Evolutionary conservation across 2,329 filamentous ascomycete genomes (phyloP).

Genomic region (Epichloe typhina): DNA sequence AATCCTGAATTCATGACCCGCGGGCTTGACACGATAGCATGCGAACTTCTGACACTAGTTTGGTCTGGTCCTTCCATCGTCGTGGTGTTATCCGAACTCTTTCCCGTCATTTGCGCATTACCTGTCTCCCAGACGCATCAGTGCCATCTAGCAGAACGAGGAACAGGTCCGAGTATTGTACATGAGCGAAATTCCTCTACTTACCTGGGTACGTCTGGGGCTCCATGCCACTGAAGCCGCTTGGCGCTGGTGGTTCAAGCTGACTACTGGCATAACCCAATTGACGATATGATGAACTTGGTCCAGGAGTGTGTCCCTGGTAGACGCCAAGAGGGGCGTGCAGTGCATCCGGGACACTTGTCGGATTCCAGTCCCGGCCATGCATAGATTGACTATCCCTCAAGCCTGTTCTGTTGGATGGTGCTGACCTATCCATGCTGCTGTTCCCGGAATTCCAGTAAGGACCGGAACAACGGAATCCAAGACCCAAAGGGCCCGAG

Average conservation of each 20-base stretch:
- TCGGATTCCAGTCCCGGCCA: slow-evolving; percentile 1
- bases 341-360: background rate
- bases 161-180: background rate
- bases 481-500: slow-evolving; percentile 30
- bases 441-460: slow-evolving; percentile 2
- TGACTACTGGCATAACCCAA: slow-evolving; percentile 12
- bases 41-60: slow-evolving; percentile 33
- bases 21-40: slow-evolving; percentile 34
- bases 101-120: slow-evolving; percentile 7
- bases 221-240: slow-evolving; percentile 35
- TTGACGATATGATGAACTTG: slow-evolving; percentile 35
- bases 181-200: slow-evolving; percentile 8
- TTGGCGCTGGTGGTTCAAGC: slow-evolving; percentile 17
- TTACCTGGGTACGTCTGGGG: slow-evolving; percentile 39
- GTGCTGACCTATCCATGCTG: background rate
- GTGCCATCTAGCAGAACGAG: background rate
- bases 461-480: background rate
- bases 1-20: slow-evolving; percentile 28
- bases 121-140: background rate
- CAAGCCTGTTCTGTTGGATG: background rate
- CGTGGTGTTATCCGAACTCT: slow-evolving; percentile 33
- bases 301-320: background rate
- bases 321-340: background rate
- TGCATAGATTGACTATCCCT: background rate
- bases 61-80: slow-evolving; percentile 25